Percentiles rank a stretch among this genome's conserved stretches.
phyloP scores from a whole-genome alignment of 2,329 filamentous ascomycete genomes.

The Aspergillus nomiae region DNA sequence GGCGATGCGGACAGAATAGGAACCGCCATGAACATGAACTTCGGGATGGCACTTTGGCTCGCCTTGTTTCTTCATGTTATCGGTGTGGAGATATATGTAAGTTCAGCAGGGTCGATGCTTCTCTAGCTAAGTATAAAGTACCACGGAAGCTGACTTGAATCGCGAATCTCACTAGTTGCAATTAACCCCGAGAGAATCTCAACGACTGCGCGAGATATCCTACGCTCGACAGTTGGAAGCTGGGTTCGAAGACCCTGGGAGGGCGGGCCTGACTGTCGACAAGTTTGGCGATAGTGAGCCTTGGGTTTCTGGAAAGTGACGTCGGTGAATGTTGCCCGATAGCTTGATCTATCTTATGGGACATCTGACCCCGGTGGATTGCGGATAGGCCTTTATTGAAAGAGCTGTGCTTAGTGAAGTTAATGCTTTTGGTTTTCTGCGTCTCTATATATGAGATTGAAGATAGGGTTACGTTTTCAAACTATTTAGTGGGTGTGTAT shows the following conservation, averaged over 20 bases:
- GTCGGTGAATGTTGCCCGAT: too few species aligned
- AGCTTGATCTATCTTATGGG: accelerated
- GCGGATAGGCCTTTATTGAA: too few species aligned
- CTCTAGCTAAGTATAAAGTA: too few species aligned
- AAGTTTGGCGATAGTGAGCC: neutral
- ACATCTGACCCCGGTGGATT: too few species aligned
- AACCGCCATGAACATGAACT: neutral
- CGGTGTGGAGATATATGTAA: neutral
- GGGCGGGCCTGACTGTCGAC: neutral
- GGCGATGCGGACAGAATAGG: neutral
- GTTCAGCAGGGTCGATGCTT: neutral
- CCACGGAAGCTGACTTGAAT: too few species aligned
- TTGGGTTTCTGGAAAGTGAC: neutral
- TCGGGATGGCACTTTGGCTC: slow-evolving; percentile 1
- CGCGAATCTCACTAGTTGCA: neutral
- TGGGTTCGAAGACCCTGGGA: neutral
- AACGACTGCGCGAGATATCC: neutral
- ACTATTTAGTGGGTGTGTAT: neutral
- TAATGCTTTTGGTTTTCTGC: neutral
- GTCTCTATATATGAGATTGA: accelerated
- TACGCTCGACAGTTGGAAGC: neutral
- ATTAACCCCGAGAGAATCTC: neutral
- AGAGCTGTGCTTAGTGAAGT: neutral
- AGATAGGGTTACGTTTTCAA: neutral
- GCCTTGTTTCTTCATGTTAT: neutral